These are phyloP conservation scores for Arthrobotrys musiformis DNA, from an alignment of 2,329 filamentous ascomycete species.

Conservation along the genomic window DNA sequence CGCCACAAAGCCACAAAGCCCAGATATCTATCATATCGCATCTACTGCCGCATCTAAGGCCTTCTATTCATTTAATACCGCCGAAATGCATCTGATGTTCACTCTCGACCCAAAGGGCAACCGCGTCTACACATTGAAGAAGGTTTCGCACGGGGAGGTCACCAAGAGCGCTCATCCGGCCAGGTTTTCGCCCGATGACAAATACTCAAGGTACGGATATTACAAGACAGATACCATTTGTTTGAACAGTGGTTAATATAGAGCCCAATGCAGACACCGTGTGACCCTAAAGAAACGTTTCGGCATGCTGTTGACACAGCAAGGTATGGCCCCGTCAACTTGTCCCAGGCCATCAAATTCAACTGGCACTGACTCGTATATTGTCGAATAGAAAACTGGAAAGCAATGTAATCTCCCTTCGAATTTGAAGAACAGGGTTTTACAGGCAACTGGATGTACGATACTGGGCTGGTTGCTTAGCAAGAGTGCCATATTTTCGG, in stretches of 20 bases:
- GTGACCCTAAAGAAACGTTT: slow-evolving; percentile 96
- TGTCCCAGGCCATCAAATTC: no score
- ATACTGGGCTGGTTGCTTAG: background rate
- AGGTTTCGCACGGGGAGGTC: slow-evolving; percentile 81
- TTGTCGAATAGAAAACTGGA: slow-evolving; percentile 62
- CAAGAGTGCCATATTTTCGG: background rate
- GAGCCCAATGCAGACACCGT: slow-evolving; percentile 73
- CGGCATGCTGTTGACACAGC: slow-evolving; percentile 85
- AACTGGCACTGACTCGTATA: no score
- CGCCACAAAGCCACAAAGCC: background rate
- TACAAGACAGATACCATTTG: background rate
- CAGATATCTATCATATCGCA: background rate
- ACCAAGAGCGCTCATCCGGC: slow-evolving; percentile 97
- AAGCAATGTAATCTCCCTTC: slow-evolving; percentile 19
- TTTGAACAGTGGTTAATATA: background rate
- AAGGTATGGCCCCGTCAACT: slow-evolving; percentile 63
- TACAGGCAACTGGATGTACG: background rate
- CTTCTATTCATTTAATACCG: background rate
- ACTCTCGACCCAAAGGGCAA: slow-evolving; percentile 83
- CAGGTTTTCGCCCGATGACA: slow-evolving; percentile 97
- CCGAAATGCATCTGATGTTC: slow-evolving; percentile 82
- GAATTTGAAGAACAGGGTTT: background rate
- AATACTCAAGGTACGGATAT: slow-evolving; percentile 79
- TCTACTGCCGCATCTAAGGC: background rate
- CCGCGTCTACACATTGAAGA: slow-evolving; percentile 94